Base-by-base conservation (phyloP, 495 filamentous ascomycete species). In the Hyaloscypha bicolor region DNA sequence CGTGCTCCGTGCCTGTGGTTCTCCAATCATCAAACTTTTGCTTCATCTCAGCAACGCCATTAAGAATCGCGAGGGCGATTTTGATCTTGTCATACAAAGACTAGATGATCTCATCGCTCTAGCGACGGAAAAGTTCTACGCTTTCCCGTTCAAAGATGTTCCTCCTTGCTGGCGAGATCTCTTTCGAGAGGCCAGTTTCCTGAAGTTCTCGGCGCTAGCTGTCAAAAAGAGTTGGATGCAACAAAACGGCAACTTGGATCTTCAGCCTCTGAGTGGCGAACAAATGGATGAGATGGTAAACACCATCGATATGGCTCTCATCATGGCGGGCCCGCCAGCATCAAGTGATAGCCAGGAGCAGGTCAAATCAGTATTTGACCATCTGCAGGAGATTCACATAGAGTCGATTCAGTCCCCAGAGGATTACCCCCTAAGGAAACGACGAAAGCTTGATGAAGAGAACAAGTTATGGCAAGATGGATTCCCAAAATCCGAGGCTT, bases 301-400 rank as follows among this genome's bases (percentile, higher is more conserved):
- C 14, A 80, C 88, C n/a, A 82, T 97, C 29, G 95, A 99, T 69
- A 88, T 88, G 74, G 90, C 92, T 0, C 72, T 95, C 57, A 94
- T 97, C 57, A 88, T 97, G 75, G 85, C 92, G 29, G 95, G 94
- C 0, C 91, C 87, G 0, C 86, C 88, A 4, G 75, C 83, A 3
- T 55, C 72, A 32, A 51, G 35, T 5, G 71, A 82, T 12, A 85
- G 84, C 65, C 45, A 48, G 29, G 75, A 71, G n/a, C 80, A 87
- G 72, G 83, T 94, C 57, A 83, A 91, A 60, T 64, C 69, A 39
- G 73, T 87, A 1, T 72, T 92, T 16, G 73, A 75, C 1, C 67
- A 81, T 21, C 74, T 90, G 31, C 76, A 81, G 33, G 63, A 70
- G 4, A 71, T 77, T 30, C 35, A 51, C 42, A 4, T 58, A 9